Evolutionary conservation across 371 early-diverging fungal species (phyloP).

Genomic region (Circinella minor): DNA sequence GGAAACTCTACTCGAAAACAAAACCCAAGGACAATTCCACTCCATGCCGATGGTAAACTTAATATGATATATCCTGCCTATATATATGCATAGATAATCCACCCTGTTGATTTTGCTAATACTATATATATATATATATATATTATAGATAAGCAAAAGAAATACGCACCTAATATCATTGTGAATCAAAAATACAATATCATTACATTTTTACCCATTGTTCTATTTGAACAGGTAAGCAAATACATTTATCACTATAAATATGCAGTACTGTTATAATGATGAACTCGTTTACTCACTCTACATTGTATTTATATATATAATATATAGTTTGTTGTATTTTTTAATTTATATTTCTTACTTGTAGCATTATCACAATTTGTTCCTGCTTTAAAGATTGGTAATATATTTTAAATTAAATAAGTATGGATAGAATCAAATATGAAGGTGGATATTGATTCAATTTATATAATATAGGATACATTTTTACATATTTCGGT

Average conservation of each 20-base stretch:
- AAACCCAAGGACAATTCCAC: slow-evolving; percentile 37
- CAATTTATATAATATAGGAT: slow-evolving; percentile 60
- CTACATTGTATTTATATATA: background rate
- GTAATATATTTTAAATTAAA: slow-evolving; percentile 34
- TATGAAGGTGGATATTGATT: too few species aligned
- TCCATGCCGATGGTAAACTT: slow-evolving; percentile 33
- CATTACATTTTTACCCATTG: slow-evolving; percentile 88
- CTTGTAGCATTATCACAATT: slow-evolving; percentile 95
- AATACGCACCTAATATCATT: slow-evolving; percentile 86
- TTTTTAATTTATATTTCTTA: slow-evolving; percentile 98
- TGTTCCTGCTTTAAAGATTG: slow-evolving; percentile 85
- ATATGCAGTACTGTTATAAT: too few species aligned
- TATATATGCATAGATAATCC: too few species aligned
- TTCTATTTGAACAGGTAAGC: slow-evolving; percentile 91
- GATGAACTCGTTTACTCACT: too few species aligned
- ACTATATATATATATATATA: background rate
- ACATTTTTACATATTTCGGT: slow-evolving; percentile 93
- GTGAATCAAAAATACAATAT: slow-evolving; percentile 97
- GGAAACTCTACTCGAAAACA: slow-evolving; percentile 27
- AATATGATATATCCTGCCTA: too few species aligned
- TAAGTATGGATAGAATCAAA: background rate
- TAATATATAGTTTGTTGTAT: slow-evolving; percentile 94
- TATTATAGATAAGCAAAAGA: slow-evolving; percentile 56
- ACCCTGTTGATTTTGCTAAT: too few species aligned
- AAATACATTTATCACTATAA: too few species aligned